phyloP scores from a whole-genome alignment of 345 rosid species.

The Physaria fendleri region DNA sequence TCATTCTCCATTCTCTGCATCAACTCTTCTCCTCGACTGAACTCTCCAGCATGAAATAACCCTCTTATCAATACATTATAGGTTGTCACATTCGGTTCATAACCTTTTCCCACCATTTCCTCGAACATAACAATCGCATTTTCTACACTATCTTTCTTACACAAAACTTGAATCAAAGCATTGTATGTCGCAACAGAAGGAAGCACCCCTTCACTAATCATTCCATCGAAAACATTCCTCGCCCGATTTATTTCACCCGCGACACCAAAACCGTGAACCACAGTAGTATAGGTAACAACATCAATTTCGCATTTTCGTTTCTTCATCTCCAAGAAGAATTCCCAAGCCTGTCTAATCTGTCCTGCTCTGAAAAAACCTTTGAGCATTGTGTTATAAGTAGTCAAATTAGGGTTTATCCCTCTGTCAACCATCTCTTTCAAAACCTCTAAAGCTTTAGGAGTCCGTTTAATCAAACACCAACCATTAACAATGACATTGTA shows the following conservation, averaged over 20 bases:
- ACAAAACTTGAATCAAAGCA: conserved; percentile 81
- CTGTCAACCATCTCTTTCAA: conserved; percentile 78
- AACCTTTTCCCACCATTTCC: conserved; percentile 76
- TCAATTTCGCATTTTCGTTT: conserved; percentile 64
- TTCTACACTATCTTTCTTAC: conserved; percentile 81
- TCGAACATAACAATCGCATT: conserved; percentile 63
- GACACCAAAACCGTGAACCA: conserved; percentile 79
- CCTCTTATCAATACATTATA: conserved; percentile 79
- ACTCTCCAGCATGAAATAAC: conserved; percentile 64
- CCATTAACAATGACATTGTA: conserved; percentile 81
- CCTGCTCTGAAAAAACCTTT: conserved; percentile 77
- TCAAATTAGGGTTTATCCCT: conserved; percentile 57
- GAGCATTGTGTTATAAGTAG: conserved; percentile 65
- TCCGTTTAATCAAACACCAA: conserved; percentile 85
- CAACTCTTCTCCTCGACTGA: conserved; percentile 50
- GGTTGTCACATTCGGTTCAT: conserved; percentile 55
- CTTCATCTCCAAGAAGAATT: conserved; percentile 85
- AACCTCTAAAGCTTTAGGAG: conserved; percentile 65
- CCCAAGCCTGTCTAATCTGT: conserved; percentile 75
- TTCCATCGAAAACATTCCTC: conserved; percentile 54
- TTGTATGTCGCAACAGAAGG: conserved; percentile 86
- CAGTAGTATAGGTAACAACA: conserved; percentile 71
- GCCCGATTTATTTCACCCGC: conserved; percentile 62
- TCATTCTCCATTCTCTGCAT: conserved; percentile 62
- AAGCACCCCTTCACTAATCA: conserved; percentile 66